Percentiles rank a stretch among this genome's conserved stretches.
phyloP scores from a whole-genome alignment of 1,284 basidiomycete species.

The Sanghuangporus sanghuang region DNA sequence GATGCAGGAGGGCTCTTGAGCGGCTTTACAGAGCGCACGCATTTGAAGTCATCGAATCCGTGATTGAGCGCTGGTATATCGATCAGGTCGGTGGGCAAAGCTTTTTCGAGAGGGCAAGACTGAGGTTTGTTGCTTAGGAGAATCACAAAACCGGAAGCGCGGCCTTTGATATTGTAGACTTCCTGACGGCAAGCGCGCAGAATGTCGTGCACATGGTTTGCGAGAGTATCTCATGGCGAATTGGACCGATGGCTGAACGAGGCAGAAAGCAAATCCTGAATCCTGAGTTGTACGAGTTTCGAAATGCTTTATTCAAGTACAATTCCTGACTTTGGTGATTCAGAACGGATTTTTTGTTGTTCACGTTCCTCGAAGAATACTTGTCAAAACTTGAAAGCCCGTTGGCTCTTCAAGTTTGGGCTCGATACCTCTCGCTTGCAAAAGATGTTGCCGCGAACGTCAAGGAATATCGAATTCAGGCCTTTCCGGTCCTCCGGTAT shows the following conservation, averaged over 20 bases:
- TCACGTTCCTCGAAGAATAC: conserved; percentile 88
- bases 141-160: conserved; percentile 34
- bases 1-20: conserved; percentile 78
- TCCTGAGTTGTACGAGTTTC: conserved; percentile 53
- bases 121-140: conserved; percentile 30
- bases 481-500: conserved; percentile 73
- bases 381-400: conserved; percentile 82
- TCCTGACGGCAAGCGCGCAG: conserved; percentile 82
- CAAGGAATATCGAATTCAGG: conserved; percentile 61
- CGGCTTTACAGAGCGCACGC: conserved; percentile 81
- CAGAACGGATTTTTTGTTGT: conserved; percentile 65
- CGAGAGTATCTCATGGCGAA: conserved; percentile 68
- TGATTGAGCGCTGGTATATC: conserved; percentile 76
- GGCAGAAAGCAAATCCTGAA: conserved; percentile 54
- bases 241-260: conserved; percentile 45
- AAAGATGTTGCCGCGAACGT: conserved; percentile 70
- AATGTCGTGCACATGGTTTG: conserved; percentile 87
- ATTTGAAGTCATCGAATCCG: conserved; percentile 75
- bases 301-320: not conserved
- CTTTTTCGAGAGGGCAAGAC: conserved; percentile 10
- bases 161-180: conserved; percentile 80
- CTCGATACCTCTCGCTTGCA: conserved; percentile 69
- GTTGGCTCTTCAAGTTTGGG: conserved; percentile 89
- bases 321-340: not conserved
- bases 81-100: conserved; percentile 33